Base-by-base conservation (phyloP, 139 green algal species). In the Prasinococcaceae sp. region DNA sequence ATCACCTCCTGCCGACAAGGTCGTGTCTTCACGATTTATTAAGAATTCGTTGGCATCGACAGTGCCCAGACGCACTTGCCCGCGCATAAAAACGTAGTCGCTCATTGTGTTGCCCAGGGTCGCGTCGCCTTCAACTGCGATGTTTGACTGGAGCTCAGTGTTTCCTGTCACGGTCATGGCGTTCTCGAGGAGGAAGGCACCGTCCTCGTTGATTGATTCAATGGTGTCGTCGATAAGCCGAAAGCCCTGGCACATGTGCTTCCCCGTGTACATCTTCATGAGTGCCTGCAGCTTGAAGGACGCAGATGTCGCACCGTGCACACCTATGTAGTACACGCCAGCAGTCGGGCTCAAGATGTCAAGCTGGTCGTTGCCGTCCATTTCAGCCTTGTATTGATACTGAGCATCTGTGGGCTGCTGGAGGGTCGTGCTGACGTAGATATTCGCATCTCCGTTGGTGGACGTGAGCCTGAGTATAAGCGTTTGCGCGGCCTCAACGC, bases 211-310 rank as follows among this genome's bases (percentile, higher is more conserved):
- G n/a, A n/a, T n/a, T n/a, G n/a, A n/a, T n/a, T n/a, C n/a, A n/a
- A n/a, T n/a, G 20, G 14, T 35, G 4, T 37, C 50, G 16, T 54
- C 47, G 27, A 26, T 27, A 8, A 41, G 4, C 5, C 29, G 22
- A 22, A 57, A 57, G 16, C 50, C 50, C 16, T 36, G 35, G 50
- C 50, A 57, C 50, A 37, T 36, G 33, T 57, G 50, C 23, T 57
- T 57, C 4, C 50, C 50, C 3, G 50, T 47, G 16, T 25, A 57
- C 50, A 57, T 57, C 23, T 46, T 57, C 32, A 37, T 57, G 35
- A 47, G 22, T 36, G 50, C 50, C 26, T 23, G 20, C 3, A 57
- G 16, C 35, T 57, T 57, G 50, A 47, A 57, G 8, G 50, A 47
- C 20, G 35, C 20, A 17, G 32, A 27, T 6, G 35, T 22, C 50